Evolutionary conservation across 2,329 filamentous ascomycete species (phyloP).

Genomic region (Raffaelea albimanens): DNA sequence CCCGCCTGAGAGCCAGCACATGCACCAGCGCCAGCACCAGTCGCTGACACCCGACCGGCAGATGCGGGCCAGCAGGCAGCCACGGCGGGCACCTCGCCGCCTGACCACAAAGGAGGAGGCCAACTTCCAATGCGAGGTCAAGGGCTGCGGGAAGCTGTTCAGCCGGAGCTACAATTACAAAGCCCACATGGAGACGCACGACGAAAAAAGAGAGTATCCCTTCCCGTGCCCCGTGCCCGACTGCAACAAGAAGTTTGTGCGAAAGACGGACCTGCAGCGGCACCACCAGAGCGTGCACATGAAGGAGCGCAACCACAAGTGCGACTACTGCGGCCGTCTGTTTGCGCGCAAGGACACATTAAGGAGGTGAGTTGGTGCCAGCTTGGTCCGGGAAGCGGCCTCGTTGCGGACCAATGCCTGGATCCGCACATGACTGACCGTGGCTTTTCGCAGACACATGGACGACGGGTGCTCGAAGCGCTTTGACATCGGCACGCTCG

Average conservation of each 20-base stretch:
- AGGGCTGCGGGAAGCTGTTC: slow-evolving; percentile 69
- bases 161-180: slow-evolving; percentile 80
- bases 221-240: slow-evolving; percentile 55
- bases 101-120: slow-evolving; percentile 59
- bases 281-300: slow-evolving; percentile 61
- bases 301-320: slow-evolving; percentile 61
- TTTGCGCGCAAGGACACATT: slow-evolving; percentile 79
- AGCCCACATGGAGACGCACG: slow-evolving; percentile 76
- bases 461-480: slow-evolving; percentile 67
- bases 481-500: slow-evolving; percentile 46
- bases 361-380: slow-evolving; percentile 49
- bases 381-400: too few species aligned
- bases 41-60: too few species aligned
- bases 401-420: too few species aligned
- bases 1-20: neutral
- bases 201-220: slow-evolving; percentile 61
- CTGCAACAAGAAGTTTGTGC: slow-evolving; percentile 69
- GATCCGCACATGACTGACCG: too few species aligned
- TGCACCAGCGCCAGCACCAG: too few species aligned
- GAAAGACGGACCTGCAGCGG: slow-evolving; percentile 67
- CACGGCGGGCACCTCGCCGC: slow-evolving; percentile 33
- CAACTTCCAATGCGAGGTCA: slow-evolving; percentile 58
- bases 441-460: slow-evolving; percentile 49
- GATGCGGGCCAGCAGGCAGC: slow-evolving; percentile 13
- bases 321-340: slow-evolving; percentile 58